Base-by-base conservation (phyloP, 2,329 filamentous ascomycete species). In the Fusarium graminum region DNA sequence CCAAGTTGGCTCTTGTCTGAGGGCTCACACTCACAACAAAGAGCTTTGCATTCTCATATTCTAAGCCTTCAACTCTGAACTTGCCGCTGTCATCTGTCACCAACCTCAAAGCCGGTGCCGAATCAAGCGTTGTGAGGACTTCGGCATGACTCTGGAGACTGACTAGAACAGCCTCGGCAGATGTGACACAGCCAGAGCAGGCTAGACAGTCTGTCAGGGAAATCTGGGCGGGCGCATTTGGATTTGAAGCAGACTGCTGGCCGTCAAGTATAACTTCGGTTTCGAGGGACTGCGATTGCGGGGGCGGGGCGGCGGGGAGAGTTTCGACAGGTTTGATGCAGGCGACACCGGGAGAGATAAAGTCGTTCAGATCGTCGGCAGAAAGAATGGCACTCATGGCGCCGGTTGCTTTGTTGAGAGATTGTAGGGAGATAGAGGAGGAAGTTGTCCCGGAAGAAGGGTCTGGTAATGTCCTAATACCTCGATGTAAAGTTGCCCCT, bases 321-420 rank as follows among this genome's bases (percentile, higher is more conserved):
- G 93, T 96, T 79, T 99, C 95, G 76, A 99, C 86, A 28, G 95
- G 95, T 76, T 99, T 98, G 79, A 99, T 98, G 81, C 95, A 99
- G 65, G 95, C 95, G 74, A 99, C 94, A 65, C 94, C 94, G 14
- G 95, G 95, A 57, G 92, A 95, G 77, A 99, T 99, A 82, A 99
- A 99, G 84, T 99, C 95, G 83, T 99, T 99, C 63, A 99, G 85
- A 78, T 97, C 94, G 82, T 99, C 94, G 74, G 91, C 90, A 56
- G 94, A 98, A 74, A 99, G 90, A 74, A 99, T 99, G 65, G 95
- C 95, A 77, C 93, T 97, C 95, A 99, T 99, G 65, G 77, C 83
- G 69, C 70, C 65, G 56, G 60, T 34, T 39, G 25, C 42, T 41
- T 46, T 16, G 54, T 49, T n/a, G 55, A 22, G 30, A 32, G 22